These are phyloP conservation scores for Bipolaris zeicola DNA, from an alignment of 2,329 filamentous ascomycete species.

Conservation along the genomic window DNA sequence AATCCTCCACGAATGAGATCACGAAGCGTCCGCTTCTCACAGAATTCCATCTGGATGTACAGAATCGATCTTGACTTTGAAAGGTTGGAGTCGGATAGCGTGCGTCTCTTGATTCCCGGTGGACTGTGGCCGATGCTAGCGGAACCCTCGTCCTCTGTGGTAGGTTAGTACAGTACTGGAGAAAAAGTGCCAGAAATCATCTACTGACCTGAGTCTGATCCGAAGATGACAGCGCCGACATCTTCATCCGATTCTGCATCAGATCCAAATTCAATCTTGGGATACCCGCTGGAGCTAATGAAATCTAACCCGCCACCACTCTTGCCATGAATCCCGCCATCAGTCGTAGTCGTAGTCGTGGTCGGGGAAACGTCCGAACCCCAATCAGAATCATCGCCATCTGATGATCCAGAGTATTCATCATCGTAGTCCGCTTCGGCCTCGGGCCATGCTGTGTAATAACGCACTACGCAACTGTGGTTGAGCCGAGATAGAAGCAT, in stretches of 20 bases:
- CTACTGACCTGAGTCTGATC: conserved; percentile 45
- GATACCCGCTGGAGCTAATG: conserved; percentile 82
- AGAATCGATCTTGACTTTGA: conserved; percentile 70
- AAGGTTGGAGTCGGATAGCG: conserved; percentile 55
- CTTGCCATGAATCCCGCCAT: conserved; percentile 64
- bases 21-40: conserved; percentile 87
- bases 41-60: conserved; percentile 99
- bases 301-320: conserved; percentile 85
- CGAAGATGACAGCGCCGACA: conserved; percentile 44
- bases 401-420: conserved; percentile 28
- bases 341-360: conserved; percentile 17
- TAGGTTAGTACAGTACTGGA: conserved; percentile 13
- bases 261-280: conserved; percentile 78
- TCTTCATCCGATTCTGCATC: conserved; percentile 53
- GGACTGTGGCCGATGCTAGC: conserved; percentile 40
- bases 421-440: conserved; percentile 53
- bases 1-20: conserved; percentile 82
- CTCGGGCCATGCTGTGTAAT: conserved; percentile 95
- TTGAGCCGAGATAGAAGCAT: conserved; percentile 90
- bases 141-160: conserved; percentile 53
- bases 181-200: neutral
- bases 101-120: conserved; percentile 43
- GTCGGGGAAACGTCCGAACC: conserved; percentile 36
- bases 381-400: conserved; percentile 32
- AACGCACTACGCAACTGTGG: conserved; percentile 85